These are phyloP conservation scores for Leptographium flavum DNA, from an alignment of 2,329 filamentous ascomycete genomes.

Conservation along the genomic window DNA sequence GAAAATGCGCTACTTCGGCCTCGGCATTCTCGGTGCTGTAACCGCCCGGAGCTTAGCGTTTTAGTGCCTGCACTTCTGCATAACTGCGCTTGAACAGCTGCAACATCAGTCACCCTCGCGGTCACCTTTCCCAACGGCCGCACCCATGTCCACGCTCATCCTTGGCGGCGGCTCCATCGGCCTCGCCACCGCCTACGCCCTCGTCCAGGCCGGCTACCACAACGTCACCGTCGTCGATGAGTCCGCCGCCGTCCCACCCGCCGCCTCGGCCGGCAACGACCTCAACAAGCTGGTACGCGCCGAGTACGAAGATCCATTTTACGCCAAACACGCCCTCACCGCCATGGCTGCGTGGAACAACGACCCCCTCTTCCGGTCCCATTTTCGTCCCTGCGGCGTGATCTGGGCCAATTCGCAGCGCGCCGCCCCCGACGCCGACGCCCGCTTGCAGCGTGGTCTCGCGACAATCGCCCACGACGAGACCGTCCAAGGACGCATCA, in stretches of 20 bases:
- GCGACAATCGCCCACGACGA: slow-evolving; percentile 24
- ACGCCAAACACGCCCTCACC: slow-evolving; percentile 37
- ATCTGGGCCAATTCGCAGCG: slow-evolving; percentile 33
- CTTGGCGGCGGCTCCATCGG: slow-evolving; percentile 37
- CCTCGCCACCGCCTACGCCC: slow-evolving; percentile 32
- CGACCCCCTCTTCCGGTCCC: slow-evolving; percentile 35
- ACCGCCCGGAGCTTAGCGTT: too few relatives aligned
- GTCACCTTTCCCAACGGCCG: too few relatives aligned
- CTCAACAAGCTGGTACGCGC: slow-evolving; percentile 47
- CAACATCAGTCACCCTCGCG: too few relatives aligned
- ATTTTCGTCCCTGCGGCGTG: slow-evolving; percentile 31
- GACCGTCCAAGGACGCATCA: slow-evolving; percentile 15
- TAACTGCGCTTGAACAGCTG: too few relatives aligned
- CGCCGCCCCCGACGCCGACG: slow-evolving; percentile 32
- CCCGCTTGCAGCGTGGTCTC: slow-evolving; percentile 27
- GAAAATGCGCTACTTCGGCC: not conserved
- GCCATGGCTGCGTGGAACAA: slow-evolving; percentile 36
- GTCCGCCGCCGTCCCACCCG: slow-evolving; percentile 13
- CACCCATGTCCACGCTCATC: slow-evolving; percentile 11
- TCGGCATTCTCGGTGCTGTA: not conserved
- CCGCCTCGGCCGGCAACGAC: slow-evolving; percentile 28
- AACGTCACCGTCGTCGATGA: slow-evolving; percentile 35
- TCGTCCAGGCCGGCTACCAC: slow-evolving; percentile 26
- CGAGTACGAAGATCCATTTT: slow-evolving; percentile 43
- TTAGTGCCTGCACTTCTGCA: too few relatives aligned